Conservation (phyloP, 805 yeast species). For the Cephaloascus fragrans region DNA sequence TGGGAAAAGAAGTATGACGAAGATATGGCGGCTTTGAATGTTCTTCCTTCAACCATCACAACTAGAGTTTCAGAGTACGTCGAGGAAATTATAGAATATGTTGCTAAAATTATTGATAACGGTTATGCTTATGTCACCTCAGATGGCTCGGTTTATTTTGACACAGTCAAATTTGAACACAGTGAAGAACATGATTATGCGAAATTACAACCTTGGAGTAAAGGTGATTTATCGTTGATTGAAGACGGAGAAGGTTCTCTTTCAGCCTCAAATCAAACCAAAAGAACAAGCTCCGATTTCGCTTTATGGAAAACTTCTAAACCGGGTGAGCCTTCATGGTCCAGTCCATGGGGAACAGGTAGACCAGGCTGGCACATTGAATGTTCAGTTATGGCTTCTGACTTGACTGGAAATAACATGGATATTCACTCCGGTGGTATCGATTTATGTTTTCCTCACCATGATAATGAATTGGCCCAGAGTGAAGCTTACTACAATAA, state of each 20-base stretch:
- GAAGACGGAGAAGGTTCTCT: constrained; percentile 94
- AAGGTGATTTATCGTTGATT: constrained; percentile 75
- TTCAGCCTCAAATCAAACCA: constrained; percentile 41
- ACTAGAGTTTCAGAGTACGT: constrained; percentile 94
- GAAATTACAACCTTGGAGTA: constrained; percentile 96
- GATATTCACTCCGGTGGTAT: constrained; percentile 97
- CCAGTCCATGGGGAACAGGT: constrained; percentile 93
- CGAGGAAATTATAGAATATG: constrained; percentile 83
- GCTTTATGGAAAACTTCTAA: constrained; percentile 96
- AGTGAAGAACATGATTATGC: constrained; percentile 76
- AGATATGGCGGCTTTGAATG: constrained; percentile 83
- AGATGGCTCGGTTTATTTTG: constrained; percentile 96
- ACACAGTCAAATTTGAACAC: constrained; percentile 72
- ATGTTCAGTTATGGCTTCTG: constrained; percentile 97
- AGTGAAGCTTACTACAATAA: constrained; percentile 86
- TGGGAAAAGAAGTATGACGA: constrained; percentile 83
- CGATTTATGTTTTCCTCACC: constrained; percentile 97
- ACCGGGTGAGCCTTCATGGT: constrained; percentile 97
- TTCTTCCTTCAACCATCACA: constrained; percentile 72
- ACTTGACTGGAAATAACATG: constrained; percentile 70
- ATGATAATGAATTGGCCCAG: constrained; percentile 97
- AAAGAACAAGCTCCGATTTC: constrained; percentile 74
- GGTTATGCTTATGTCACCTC: constrained; percentile 78
- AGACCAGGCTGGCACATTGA: constrained; percentile 99
- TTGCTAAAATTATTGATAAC: constrained; percentile 59